Percentiles rank a stretch among this genome's conserved stretches.
Conservation (phyloP, 108 stramenopile genomes). For the Nannochloropsis gaditana region DNA sequence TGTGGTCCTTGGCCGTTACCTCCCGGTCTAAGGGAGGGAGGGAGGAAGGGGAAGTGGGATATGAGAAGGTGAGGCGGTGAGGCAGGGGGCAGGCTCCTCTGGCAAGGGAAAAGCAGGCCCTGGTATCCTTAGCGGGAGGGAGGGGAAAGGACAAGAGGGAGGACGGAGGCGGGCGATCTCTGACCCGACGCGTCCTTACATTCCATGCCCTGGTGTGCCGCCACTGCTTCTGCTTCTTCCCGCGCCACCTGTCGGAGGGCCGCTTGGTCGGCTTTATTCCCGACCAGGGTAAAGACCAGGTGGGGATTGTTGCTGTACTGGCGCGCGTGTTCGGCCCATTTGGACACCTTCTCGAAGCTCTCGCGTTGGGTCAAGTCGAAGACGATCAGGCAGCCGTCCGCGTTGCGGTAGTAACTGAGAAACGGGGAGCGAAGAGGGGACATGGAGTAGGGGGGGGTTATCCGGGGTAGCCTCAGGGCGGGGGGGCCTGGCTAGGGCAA, state of each 20-base stretch:
- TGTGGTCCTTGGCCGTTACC: background rate
- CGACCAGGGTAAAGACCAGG: slow-evolving; percentile 48
- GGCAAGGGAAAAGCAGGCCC: too few species aligned
- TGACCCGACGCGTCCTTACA: background rate
- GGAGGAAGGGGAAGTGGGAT: background rate
- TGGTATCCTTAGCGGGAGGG: too few species aligned
- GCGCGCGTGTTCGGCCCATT: slow-evolving; percentile 44
- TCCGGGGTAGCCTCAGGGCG: too few species aligned
- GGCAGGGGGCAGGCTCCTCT: too few species aligned
- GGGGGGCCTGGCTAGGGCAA: too few species aligned
- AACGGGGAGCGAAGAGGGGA: background rate
- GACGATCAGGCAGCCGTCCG: slow-evolving; percentile 49
- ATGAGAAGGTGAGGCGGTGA: too few species aligned
- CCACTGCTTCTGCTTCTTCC: background rate
- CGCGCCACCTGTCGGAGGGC: background rate
- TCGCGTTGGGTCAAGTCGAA: slow-evolving; percentile 49
- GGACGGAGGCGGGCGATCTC: too few species aligned
- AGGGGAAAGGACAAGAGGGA: too few species aligned
- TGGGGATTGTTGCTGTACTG: slow-evolving; percentile 42
- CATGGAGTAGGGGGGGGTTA: background rate
- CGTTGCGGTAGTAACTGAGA: slow-evolving; percentile 40
- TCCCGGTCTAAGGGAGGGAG: slow-evolving; percentile 3
- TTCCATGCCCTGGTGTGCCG: background rate
- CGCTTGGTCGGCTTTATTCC: slow-evolving; percentile 51
- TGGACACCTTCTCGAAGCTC: slow-evolving; percentile 42